Evolutionary conservation across 352 stramenopile species (phyloP).

Genomic region (Pythium plurisporium): DNA sequence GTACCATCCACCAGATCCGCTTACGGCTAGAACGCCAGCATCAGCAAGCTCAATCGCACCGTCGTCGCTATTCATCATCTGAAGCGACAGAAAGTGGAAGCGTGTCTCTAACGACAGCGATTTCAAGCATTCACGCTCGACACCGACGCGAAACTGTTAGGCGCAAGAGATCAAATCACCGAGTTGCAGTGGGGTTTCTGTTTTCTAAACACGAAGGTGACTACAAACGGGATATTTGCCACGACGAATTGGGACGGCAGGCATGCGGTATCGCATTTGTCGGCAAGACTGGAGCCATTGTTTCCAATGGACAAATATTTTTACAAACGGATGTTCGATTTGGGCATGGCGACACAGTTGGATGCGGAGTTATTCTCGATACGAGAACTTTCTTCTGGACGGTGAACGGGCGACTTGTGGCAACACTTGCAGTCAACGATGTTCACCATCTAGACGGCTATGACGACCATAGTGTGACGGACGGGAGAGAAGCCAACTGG

Average conservation of each 20-base stretch:
- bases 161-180: conserved; percentile 32
- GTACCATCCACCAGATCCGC: conserved; percentile 37
- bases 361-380: conserved; percentile 52
- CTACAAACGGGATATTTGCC: conserved; percentile 16
- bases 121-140: conserved; percentile 12
- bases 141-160: conserved; percentile 7
- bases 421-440: conserved; percentile 40
- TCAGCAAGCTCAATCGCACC: conserved; percentile 8
- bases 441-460: conserved; percentile 42
- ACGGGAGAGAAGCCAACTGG: conserved; percentile 4
- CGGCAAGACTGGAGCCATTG: conserved; percentile 46
- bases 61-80: conserved; percentile 1
- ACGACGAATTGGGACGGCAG: conserved; percentile 37
- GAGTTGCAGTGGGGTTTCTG: conserved; percentile 45
- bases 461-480: conserved; percentile 1
- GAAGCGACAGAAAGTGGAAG: neutral
- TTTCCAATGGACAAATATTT: conserved; percentile 43
- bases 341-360: conserved; percentile 49
- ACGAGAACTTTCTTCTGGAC: conserved; percentile 73
- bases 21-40: conserved; percentile 36
- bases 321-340: conserved; percentile 44
- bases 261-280: conserved; percentile 47
- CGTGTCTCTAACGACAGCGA: conserved; percentile 1
- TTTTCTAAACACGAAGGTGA: conserved; percentile 22
- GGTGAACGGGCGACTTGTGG: conserved; percentile 49